These are phyloP conservation scores for Saururus chinensis DNA, from an alignment of 164 flowering plant genomes.

Conservation along the genomic window DNA sequence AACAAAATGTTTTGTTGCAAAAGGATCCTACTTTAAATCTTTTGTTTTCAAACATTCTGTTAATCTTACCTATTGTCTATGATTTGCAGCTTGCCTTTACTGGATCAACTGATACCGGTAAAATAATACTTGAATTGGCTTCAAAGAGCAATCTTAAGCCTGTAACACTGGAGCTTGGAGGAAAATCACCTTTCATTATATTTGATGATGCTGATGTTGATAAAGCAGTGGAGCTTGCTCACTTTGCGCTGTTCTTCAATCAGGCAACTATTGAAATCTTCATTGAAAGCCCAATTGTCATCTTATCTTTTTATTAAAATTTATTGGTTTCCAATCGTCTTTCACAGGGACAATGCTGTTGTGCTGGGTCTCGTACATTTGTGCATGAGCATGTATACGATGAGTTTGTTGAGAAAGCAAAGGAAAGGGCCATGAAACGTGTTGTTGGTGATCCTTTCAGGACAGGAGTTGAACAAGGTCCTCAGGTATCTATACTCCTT, in stretches of 20 bases:
- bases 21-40: not conserved
- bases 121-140: constrained; percentile 45
- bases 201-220: constrained; percentile 82
- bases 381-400: constrained; percentile 77
- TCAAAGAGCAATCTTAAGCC: constrained; percentile 77
- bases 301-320: too few relatives aligned
- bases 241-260: constrained; percentile 79
- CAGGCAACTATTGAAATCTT: constrained; percentile 33
- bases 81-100: constrained; percentile 48
- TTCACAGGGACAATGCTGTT: constrained; percentile 77
- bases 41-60: not conserved
- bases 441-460: constrained; percentile 85
- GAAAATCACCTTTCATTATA: constrained; percentile 88
- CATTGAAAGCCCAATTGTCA: not conserved
- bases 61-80: not conserved
- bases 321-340: too few relatives aligned
- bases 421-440: constrained; percentile 61
- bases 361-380: constrained; percentile 88
- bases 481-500: constrained; percentile 45
- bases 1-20: not conserved
- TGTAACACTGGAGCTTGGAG: constrained; percentile 91
- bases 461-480: constrained; percentile 80
- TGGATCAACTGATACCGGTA: constrained; percentile 74
- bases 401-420: constrained; percentile 74
- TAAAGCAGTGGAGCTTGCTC: constrained; percentile 75